Evolutionary conservation across 345 rosid genomes (phyloP).

Genomic region (Aethionema arabicum): DNA sequence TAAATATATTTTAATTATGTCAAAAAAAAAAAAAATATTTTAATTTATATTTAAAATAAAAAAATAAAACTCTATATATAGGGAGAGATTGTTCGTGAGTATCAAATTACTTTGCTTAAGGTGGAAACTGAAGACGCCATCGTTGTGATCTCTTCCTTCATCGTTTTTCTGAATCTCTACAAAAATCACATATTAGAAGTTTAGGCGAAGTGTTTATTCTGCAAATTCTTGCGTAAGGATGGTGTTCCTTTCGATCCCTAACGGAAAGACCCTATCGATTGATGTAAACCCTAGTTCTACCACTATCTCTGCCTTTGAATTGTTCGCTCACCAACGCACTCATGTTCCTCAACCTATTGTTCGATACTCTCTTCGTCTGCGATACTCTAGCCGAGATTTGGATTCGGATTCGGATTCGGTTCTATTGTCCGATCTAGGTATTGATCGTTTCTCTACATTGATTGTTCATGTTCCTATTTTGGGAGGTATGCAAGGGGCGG

Average conservation of each 20-base stretch:
- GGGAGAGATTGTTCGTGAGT: too few species aligned
- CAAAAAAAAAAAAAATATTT: too few species aligned
- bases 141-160: too few species aligned
- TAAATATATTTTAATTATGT: too few species aligned
- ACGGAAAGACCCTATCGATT: slow-evolving; percentile 46
- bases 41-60: too few species aligned
- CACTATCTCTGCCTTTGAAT: slow-evolving; percentile 52
- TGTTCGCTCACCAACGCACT: slow-evolving; percentile 40
- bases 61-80: too few species aligned
- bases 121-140: too few species aligned
- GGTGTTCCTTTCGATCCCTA: slow-evolving; percentile 63
- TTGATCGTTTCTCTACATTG: slow-evolving; percentile 50
- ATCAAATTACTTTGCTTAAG: too few species aligned
- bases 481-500: slow-evolving; percentile 59
- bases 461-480: slow-evolving; percentile 75
- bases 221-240: slow-evolving; percentile 28
- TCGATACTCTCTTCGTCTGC: slow-evolving; percentile 37
- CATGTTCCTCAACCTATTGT: slow-evolving; percentile 48
- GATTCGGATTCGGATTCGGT: slow-evolving; percentile 35
- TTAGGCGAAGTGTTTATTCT: too few species aligned
- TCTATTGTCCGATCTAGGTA: slow-evolving; percentile 51
- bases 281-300: slow-evolving; percentile 52
- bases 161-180: too few species aligned
- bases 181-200: too few species aligned
- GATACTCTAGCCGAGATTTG: slow-evolving; percentile 26